A percentile compares a stretch with the other conserved stretches of the same genome.
Evolutionary conservation across 768 basidiomycete species (phyloP).

Genomic region (Rhodotorula diobovata): DNA sequence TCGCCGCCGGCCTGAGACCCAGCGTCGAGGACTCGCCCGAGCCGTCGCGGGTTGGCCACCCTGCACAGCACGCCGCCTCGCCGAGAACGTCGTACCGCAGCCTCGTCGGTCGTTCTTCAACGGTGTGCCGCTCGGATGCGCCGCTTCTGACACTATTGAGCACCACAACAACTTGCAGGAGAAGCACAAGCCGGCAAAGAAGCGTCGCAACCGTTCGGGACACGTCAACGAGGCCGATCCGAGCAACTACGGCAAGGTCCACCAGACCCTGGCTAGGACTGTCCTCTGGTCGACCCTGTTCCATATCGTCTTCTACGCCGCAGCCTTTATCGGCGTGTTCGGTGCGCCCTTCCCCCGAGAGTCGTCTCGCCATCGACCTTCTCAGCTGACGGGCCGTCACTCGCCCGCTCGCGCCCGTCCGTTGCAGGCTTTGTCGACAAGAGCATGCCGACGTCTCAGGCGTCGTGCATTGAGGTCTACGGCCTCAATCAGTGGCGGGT

Average conservation of each 20-base stretch:
- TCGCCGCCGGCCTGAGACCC: background rate
- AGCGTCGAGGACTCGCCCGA: too few species aligned
- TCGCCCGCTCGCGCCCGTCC: background rate
- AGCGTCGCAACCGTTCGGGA: background rate
- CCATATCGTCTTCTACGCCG: background rate
- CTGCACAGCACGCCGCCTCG: too few species aligned
- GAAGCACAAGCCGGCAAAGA: too few species aligned
- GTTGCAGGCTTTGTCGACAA: background rate
- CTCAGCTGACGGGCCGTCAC: background rate
- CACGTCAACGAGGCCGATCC: background rate
- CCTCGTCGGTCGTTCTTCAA: too few species aligned
- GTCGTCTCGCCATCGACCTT: background rate
- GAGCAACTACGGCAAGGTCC: background rate
- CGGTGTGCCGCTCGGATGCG: too few species aligned
- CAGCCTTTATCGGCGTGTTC: background rate
- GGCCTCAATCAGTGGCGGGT: slow-evolving; percentile 2
- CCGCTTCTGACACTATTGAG: too few species aligned
- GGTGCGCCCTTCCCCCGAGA: background rate
- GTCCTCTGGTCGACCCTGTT: background rate
- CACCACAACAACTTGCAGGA: too few species aligned
- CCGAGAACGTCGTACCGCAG: too few species aligned
- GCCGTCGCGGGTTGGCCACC: too few species aligned
- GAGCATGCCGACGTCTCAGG: background rate
- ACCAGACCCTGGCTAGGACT: background rate
- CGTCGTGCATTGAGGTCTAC: slow-evolving; percentile 4